Evolutionary conservation across 75 land plant species (phyloP).

Genomic region (Pinus albicaulis): DNA sequence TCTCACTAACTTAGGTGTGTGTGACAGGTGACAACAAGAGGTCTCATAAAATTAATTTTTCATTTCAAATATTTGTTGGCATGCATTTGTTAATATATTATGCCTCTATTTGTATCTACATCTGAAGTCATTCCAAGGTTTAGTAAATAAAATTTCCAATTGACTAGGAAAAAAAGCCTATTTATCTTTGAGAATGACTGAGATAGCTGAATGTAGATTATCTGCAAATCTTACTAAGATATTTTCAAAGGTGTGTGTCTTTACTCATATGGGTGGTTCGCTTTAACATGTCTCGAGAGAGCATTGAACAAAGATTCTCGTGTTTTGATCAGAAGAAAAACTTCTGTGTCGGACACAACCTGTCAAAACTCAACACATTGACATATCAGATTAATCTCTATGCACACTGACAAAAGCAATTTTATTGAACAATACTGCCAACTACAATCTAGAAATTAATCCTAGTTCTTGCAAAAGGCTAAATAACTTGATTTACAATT

Average conservation of each 20-base stretch:
- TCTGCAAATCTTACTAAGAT: not conserved
- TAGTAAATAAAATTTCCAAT: no score
- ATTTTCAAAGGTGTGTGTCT: not conserved
- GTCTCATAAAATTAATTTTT: no score
- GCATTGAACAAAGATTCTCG: slow-evolving; percentile 21
- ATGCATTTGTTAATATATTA: no score
- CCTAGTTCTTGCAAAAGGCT: not conserved
- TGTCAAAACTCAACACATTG: slow-evolving; percentile 7
- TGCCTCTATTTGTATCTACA: no score
- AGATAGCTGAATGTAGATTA: not conserved
- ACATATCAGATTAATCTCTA: not conserved
- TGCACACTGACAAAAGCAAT: not conserved
- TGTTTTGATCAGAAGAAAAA: slow-evolving; percentile 35
- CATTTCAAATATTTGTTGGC: no score
- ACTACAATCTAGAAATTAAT: not conserved
- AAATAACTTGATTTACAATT: no score
- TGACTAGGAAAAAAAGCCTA: no score
- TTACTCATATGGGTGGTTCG: slow-evolving; percentile 35
- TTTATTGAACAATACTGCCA: not conserved
- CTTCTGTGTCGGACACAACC: slow-evolving; percentile 33
- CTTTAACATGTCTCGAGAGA: slow-evolving; percentile 30
- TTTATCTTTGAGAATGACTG: no score
- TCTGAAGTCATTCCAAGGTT: no score
- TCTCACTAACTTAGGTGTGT: no score
- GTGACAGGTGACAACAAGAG: no score